Conservation (phyloP, 139 green algal genomes). For the Pleodorina starrii region DNA sequence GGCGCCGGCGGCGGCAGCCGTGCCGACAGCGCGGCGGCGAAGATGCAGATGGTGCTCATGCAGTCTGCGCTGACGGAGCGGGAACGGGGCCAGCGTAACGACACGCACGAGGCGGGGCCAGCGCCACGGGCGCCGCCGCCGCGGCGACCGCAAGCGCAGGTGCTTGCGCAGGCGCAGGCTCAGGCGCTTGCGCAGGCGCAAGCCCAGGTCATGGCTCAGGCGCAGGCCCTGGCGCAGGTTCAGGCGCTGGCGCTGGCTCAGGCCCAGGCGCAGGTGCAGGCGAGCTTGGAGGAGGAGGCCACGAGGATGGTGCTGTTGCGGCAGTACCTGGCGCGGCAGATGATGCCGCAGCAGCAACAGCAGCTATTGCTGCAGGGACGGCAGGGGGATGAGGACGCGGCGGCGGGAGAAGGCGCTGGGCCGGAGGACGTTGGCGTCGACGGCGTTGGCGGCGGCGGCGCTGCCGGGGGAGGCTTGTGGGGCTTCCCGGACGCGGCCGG, state of each 20-base stretch:
- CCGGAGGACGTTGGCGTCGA: no score
- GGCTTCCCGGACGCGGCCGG: no score
- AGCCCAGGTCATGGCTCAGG: neutral
- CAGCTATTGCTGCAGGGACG: neutral
- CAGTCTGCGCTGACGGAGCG: neutral
- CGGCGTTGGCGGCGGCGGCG: no score
- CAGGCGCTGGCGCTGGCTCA: neutral
- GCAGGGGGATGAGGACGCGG: neutral
- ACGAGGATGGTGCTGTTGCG: neutral
- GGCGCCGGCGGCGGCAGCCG: no score
- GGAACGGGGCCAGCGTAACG: neutral
- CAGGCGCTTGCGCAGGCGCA: neutral
- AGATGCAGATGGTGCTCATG: neutral
- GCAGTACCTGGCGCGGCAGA: neutral
- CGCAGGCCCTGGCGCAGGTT: no score
- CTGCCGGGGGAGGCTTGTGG: neutral
- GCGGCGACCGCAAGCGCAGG: neutral
- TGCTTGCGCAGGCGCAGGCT: neutral
- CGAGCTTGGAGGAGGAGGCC: neutral
- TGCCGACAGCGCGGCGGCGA: no score
- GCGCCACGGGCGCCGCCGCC: neutral
- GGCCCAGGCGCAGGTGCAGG: neutral
- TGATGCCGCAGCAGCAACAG: no score
- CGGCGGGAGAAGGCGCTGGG: no score
- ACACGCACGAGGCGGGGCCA: neutral